Conservation (phyloP, 352 stramenopile genomes). For the Phytophthora sansomeana region DNA sequence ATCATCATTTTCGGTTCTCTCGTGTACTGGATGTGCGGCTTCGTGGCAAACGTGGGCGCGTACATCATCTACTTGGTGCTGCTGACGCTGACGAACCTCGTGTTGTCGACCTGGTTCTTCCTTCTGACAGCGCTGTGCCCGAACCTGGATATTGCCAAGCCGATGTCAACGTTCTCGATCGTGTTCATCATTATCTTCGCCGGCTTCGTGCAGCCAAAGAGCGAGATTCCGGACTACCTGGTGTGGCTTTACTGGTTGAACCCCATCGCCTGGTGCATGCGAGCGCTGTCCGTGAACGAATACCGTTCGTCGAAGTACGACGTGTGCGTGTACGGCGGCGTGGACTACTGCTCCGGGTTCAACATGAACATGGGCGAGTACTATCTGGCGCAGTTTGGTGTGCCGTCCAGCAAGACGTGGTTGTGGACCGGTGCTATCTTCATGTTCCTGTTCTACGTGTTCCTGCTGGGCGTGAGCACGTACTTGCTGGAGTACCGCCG, state of each 20-base stretch:
- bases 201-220: constrained; percentile 12
- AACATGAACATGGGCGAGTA: constrained; percentile 44
- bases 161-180: constrained; percentile 16
- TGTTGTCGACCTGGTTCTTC: no score
- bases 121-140: no score
- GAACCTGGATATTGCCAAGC: no score
- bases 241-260: constrained; percentile 26
- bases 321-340: no score
- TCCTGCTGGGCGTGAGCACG: constrained; percentile 45
- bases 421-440: constrained; percentile 39
- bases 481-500: constrained; percentile 42
- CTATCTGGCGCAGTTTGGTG: constrained; percentile 43
- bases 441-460: constrained; percentile 38
- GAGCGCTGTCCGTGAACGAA: constrained; percentile 50
- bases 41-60: constrained; percentile 30
- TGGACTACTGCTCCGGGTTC: constrained; percentile 23
- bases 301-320: constrained; percentile 41
- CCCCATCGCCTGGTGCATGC: constrained; percentile 55
- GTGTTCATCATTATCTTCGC: constrained; percentile 13
- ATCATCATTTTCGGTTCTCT: constrained; percentile 75
- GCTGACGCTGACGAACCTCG: no score
- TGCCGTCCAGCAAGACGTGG: constrained; percentile 48
- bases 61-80: constrained; percentile 15
- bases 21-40: constrained; percentile 90
- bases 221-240: constrained; percentile 12